Evolutionary conservation across 108 stramenopile genomes (phyloP), one percentile per base, ranked within the genome.

Genomic region (Cylindrotheca closterium): DNA sequence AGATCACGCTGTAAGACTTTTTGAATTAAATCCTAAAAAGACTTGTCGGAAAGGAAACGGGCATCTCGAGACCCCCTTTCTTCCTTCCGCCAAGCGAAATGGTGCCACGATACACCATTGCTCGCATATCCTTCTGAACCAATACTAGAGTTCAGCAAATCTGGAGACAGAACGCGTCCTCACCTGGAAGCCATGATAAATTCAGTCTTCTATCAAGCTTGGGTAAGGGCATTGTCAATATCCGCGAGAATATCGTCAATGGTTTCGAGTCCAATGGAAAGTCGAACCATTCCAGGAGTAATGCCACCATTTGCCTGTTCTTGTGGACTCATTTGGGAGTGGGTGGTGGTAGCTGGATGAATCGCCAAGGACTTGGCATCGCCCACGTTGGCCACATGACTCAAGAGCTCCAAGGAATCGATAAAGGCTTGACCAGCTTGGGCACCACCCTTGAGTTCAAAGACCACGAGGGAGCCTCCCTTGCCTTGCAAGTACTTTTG

Each of bases 331-430:
- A 96, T 56, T 65, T 96, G 96, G 7, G 70, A 79, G 65, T 97
- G 94, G 1, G 96, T 97, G 1, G 96, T 97, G 17, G 81, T 65
- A 2, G 91, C 91, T 37, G 94, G 96, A 63, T 94, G 90, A 58
- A 97, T 97, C 30, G 78, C 84, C 18, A 97, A 80, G 17, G 82
- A 78, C 47, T 77, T 67, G 47, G 80, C 74, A 75, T 97, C 94
- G 24, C 96, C 96, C 18, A 97, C 96, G 72, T 97, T 97, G 60
- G 96, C 96, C 25, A 97, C 80, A 76, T 97, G 92, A 23, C 77
- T 77, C 45, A 79, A 78, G 30, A 97, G 71, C 24, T 81, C 51
- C 46, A 89, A 48, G 47, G 63, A 66, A 57, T 86, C 79, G 63
- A 97, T 95, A 63, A 97, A 91, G 31, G 68, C 78, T 51, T 73